Evolutionary conservation across 2,329 filamentous ascomycete species (phyloP).

Genomic region (Xylaria sp.): DNA sequence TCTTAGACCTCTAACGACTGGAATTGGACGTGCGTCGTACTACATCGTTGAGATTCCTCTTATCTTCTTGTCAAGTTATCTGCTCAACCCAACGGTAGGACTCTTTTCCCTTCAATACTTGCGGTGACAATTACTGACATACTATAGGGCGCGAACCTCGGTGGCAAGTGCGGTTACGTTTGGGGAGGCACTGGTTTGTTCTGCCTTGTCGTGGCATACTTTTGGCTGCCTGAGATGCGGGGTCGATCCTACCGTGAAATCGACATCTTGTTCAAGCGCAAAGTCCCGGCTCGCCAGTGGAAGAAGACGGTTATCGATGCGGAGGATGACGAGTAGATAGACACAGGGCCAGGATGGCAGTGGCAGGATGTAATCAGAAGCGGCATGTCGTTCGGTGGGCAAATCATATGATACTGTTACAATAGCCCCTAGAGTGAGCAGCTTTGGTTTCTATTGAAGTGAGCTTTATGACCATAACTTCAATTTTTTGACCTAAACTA

Average conservation of each 20-base stretch:
- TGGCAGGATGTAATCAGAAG: neutral
- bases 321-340: constrained; percentile 66
- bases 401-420: neutral
- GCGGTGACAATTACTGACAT: constrained; percentile 15
- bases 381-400: neutral
- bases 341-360: neutral
- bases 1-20: constrained; percentile 72
- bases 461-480: neutral
- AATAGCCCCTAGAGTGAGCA: neutral
- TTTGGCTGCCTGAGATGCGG: constrained; percentile 67
- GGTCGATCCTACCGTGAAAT: constrained; percentile 68
- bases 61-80: constrained; percentile 69
- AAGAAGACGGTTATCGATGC: constrained; percentile 66
- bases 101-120: neutral
- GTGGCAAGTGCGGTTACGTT: constrained; percentile 67
- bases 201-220: constrained; percentile 62
- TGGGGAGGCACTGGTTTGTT: constrained; percentile 67
- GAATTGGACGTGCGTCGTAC: constrained; percentile 71
- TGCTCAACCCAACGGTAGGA: constrained; percentile 64
- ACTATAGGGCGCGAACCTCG: constrained; percentile 54
- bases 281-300: constrained; percentile 64
- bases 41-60: constrained; percentile 73
- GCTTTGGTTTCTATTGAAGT: neutral
- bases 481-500: neutral
- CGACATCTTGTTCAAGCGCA: constrained; percentile 67